phyloP scores from a whole-genome alignment of 2,329 filamentous ascomycete species.

The Fusarium tanahbumbuense region DNA sequence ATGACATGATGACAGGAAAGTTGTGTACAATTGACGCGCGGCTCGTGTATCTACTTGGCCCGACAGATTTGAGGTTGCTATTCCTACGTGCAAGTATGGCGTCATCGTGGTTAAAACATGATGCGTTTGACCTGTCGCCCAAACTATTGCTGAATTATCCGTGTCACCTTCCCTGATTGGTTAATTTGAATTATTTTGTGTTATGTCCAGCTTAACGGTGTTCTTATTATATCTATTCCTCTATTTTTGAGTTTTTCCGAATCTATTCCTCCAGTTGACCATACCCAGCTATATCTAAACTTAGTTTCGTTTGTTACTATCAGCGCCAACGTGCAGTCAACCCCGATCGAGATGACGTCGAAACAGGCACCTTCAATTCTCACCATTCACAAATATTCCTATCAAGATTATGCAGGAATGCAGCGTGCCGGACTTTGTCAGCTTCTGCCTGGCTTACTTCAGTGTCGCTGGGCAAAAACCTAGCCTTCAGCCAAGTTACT shows the following conservation, averaged over 20 bases:
- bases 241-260: too few species aligned
- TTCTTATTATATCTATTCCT: too few species aligned
- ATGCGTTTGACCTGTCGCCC: neutral
- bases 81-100: neutral
- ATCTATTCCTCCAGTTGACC: too few species aligned
- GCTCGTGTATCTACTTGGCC: fast-evolving
- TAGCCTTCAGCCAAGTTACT: fast-evolving
- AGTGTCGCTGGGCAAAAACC: neutral
- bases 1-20: neutral
- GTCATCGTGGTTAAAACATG: conserved; percentile 17
- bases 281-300: too few species aligned
- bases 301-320: too few species aligned
- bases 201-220: neutral
- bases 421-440: neutral
- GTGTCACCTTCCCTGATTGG: too few species aligned
- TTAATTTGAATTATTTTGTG: too few species aligned
- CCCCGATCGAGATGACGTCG: too few species aligned
- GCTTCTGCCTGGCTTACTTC: neutral
- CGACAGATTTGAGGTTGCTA: fast-evolving
- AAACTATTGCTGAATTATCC: too few species aligned
- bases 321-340: too few species aligned
- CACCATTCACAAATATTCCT: neutral
- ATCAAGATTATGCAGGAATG: neutral
- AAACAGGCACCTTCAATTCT: neutral
- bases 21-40: neutral